phyloP scores from a whole-genome alignment of 495 filamentous ascomycete genomes.

The Daldinia grandis region DNA sequence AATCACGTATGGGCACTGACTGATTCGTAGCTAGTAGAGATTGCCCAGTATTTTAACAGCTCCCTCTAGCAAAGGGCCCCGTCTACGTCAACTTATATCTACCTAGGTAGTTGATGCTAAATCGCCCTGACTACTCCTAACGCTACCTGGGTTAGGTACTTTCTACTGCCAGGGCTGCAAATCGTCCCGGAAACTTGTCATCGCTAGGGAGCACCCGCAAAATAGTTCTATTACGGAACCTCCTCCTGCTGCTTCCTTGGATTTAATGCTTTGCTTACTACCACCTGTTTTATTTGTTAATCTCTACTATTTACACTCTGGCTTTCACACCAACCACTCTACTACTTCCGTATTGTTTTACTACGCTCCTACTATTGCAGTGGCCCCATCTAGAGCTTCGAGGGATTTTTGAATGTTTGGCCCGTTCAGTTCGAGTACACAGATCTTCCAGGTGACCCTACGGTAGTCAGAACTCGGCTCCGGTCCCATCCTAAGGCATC shows the following conservation, averaged over 20 bases:
- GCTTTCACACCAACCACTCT: background rate
- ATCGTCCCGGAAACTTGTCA: background rate
- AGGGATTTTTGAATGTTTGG: background rate
- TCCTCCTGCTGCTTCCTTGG: background rate
- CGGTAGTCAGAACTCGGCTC: background rate
- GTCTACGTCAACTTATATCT: background rate
- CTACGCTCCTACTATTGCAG: background rate
- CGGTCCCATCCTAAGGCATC: too few species aligned
- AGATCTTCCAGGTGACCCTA: background rate
- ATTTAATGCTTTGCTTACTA: background rate
- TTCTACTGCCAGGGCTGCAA: background rate
- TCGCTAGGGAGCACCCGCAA: background rate
- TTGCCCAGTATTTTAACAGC: background rate
- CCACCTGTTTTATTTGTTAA: background rate
- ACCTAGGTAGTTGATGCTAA: background rate
- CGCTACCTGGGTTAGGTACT: background rate
- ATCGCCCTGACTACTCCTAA: background rate
- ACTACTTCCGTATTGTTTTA: background rate
- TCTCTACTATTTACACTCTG: background rate
- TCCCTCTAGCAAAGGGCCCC: background rate
- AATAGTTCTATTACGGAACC: background rate
- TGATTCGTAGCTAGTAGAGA: slow-evolving; percentile 6
- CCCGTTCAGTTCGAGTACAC: background rate
- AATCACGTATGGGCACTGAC: background rate
- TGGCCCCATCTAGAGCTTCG: background rate